These are phyloP conservation scores for Paralagenidium karlingii DNA, from an alignment of 352 stramenopile genomes.

Conservation along the genomic window DNA sequence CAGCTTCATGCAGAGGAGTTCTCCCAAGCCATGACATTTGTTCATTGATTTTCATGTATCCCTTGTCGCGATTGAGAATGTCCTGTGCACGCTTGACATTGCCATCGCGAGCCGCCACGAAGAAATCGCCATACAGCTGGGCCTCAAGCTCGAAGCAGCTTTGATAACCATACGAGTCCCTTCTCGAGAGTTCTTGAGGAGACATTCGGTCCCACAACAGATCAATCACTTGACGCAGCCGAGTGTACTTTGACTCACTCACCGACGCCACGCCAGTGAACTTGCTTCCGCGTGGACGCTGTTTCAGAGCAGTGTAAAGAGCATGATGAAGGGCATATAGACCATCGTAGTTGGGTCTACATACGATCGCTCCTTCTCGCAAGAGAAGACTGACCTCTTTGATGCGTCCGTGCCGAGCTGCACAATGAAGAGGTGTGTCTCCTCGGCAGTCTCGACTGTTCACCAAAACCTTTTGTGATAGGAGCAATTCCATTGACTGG, in stretches of 20 bases:
- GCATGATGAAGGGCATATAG: constrained; percentile 41
- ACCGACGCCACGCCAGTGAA: constrained; percentile 12
- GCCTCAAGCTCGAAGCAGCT: constrained; percentile 35
- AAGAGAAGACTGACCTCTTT: constrained; percentile 42
- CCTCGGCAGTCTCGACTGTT: constrained; percentile 22
- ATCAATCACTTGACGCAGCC: constrained; percentile 52
- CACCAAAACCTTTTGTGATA: constrained; percentile 28
- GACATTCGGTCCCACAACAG: constrained; percentile 44
- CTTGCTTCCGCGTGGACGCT: neutral
- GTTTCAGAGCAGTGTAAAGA: constrained; percentile 24
- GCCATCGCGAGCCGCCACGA: constrained; percentile 29
- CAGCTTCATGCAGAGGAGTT: constrained; percentile 40
- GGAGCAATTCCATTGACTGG: constrained; percentile 31
- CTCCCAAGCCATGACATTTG: constrained; percentile 20
- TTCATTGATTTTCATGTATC: constrained; percentile 34
- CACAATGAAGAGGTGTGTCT: constrained; percentile 43
- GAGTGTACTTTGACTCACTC: constrained; percentile 20
- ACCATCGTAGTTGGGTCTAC: constrained; percentile 25
- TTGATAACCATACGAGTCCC: constrained; percentile 14
- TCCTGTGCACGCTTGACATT: constrained; percentile 41
- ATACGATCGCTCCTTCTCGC: constrained; percentile 20
- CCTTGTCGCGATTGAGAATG: constrained; percentile 45
- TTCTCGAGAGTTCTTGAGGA: constrained; percentile 9
- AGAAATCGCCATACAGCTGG: constrained; percentile 38
- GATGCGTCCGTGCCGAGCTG: constrained; percentile 23